Evolutionary conservation across 805 yeast species (phyloP), one percentile per base, ranked within the genome.

Genomic region (Kodamaea laetipori): DNA sequence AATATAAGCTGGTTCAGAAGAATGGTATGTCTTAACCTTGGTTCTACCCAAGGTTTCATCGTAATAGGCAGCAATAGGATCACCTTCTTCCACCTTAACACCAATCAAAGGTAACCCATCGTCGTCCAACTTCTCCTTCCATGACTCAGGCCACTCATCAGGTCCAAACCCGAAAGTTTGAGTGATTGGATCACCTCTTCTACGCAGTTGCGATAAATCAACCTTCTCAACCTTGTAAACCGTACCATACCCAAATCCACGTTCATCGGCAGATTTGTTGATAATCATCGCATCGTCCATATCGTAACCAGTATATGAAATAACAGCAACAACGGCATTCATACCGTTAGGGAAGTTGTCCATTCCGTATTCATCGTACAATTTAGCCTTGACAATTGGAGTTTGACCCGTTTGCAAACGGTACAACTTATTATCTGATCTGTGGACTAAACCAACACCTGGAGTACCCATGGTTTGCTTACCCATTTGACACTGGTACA

Each of bases 401-500:
- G 97, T 87, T 73, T 94, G 98, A 36, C 99, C 99, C 34, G 87
- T 77, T 69, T 94, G 99, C 54, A 94, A 73, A 57, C 92, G 82
- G 69, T 94, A 94, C 47, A 94, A 71, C 65, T 92, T 94, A 73
- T 94, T 94, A 66, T 94, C 99, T 1, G 96, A 86, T 67, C 99
- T 80, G 66, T 90, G 96, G 35, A 74, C 79, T 43, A 92, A 73
- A 0, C 95, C 98, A 51, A 94, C 96, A 71, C 98, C 98, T 6
- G 99, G 99, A 4, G 99, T 94, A 69, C 99, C 99, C 99, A 94
- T 94, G 15, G 99, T 92, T 74, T 94, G 99, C 73, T 94, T 94
- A 81, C 97, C 98, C 99, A 94, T 94, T 77, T 94, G 99, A 72
- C 99, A 94, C 74, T 94, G 99, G 67, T 94, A 94, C 98, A 94